Conservation (phyloP, 2,329 filamentous ascomycete species). For the Neopestalotiopsis sp. region DNA sequence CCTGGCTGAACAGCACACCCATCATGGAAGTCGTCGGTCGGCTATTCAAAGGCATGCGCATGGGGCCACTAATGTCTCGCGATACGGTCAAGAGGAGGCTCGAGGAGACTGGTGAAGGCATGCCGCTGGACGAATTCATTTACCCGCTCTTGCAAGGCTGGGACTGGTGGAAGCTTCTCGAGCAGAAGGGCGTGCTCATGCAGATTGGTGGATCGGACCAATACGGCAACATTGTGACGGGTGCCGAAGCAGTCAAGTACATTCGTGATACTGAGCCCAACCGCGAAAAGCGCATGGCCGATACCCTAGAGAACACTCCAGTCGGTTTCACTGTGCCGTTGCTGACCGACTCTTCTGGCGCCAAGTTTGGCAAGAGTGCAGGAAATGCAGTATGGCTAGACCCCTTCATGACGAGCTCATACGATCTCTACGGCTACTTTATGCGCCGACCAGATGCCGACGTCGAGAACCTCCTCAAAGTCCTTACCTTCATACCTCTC, state of each 20-base stretch:
- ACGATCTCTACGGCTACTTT: conserved; percentile 92
- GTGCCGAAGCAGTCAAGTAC: conserved; percentile 83
- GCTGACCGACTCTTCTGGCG: conserved; percentile 81
- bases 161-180: conserved; percentile 93
- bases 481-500: conserved; percentile 88
- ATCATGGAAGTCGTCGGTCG: conserved; percentile 78
- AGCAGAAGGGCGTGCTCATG: conserved; percentile 70
- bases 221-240: conserved; percentile 93
- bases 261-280: conserved; percentile 66
- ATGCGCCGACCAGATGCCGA: conserved; percentile 81
- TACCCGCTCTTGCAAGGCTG: conserved; percentile 95
- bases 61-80: conserved; percentile 86
- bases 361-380: conserved; percentile 93
- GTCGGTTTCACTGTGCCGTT: conserved; percentile 91
- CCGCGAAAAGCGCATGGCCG: conserved; percentile 44
- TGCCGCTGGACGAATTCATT: conserved; percentile 92
- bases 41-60: conserved; percentile 74
- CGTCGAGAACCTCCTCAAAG: conserved; percentile 80
- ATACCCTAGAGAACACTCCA: conserved; percentile 59
- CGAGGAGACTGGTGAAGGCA: conserved; percentile 83
- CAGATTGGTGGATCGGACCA: conserved; percentile 97
- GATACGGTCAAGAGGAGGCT: conserved; percentile 89
- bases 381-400: conserved; percentile 96
- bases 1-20: conserved; percentile 77
- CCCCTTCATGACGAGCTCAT: conserved; percentile 76